These are phyloP conservation scores for Tolypocladium nubicola DNA, from an alignment of 2,329 filamentous ascomycete genomes.

Conservation along the genomic window DNA sequence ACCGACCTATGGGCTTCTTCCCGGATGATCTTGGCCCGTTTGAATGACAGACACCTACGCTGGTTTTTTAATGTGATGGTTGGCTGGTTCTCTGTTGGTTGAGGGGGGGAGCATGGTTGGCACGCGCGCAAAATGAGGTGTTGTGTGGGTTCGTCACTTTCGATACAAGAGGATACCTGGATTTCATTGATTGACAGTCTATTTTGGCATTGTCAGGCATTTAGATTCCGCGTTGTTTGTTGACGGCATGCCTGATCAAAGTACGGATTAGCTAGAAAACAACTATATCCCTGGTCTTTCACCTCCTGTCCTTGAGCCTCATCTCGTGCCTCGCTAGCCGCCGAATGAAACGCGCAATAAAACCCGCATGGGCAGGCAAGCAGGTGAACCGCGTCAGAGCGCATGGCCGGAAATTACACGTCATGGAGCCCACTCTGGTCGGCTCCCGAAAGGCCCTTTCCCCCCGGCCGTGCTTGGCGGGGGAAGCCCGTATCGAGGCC, in stretches of 20 bases:
- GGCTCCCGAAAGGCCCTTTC: background rate
- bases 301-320: background rate
- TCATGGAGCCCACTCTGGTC: background rate
- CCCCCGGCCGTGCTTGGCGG: no score
- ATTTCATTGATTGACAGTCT: background rate
- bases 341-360: background rate
- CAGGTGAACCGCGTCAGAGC: background rate
- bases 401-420: background rate
- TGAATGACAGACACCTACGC: background rate
- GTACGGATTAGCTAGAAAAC: background rate
- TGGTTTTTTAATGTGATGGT: background rate
- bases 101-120: background rate
- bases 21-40: background rate
- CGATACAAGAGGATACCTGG: background rate
- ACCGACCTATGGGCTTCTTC: background rate
- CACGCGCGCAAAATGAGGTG: background rate
- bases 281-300: background rate
- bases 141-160: background rate
- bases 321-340: background rate
- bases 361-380: background rate
- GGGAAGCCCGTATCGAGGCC: background rate
- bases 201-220: background rate
- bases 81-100: background rate
- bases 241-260: background rate
- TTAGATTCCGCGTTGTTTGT: background rate